phyloP scores from a whole-genome alignment of 1,139 yeast species.

The Hemisphaericaspora subhashii region DNA sequence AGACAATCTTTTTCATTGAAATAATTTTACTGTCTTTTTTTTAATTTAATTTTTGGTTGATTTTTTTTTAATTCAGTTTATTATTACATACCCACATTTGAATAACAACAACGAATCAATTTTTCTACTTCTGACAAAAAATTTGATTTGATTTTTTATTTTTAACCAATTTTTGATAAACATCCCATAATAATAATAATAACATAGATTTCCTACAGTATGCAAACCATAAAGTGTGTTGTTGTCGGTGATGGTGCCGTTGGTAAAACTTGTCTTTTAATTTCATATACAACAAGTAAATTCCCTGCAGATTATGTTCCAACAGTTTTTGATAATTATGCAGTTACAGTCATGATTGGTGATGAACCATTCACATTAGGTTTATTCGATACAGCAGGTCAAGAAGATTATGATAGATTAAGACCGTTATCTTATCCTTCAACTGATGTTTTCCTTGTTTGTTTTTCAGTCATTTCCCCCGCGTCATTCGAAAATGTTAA shows the following conservation, averaged over 20 bases:
- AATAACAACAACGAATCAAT: too few species aligned
- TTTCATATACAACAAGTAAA: conserved; percentile 84
- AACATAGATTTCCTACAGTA: too few species aligned
- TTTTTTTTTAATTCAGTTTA: too few species aligned
- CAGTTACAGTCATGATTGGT: conserved; percentile 97
- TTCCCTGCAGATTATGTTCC: conserved; percentile 91
- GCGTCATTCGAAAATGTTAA: conserved; percentile 97
- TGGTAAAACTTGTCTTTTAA: conserved; percentile 87
- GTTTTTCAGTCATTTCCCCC: conserved; percentile 94
- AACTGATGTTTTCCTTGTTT: conserved; percentile 92
- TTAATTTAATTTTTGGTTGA: too few species aligned
- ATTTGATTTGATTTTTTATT: background rate
- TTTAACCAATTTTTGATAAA: background rate
- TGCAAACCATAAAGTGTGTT: conserved; percentile 93
- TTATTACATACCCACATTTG: too few species aligned
- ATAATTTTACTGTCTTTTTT: too few species aligned
- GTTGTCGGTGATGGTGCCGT: conserved; percentile 99
- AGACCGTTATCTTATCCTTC: conserved; percentile 97
- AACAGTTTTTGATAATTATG: conserved; percentile 93
- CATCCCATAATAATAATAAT: background rate
- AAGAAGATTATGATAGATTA: conserved; percentile 96
- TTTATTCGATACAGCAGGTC: conserved; percentile 96
- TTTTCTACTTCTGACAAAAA: too few species aligned
- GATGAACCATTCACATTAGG: conserved; percentile 98
- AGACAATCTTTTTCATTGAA: too few species aligned